Evolutionary conservation across 257 asterid species (phyloP), one percentile per base, ranked within the genome.

Genomic region (Capsicum chinense): DNA sequence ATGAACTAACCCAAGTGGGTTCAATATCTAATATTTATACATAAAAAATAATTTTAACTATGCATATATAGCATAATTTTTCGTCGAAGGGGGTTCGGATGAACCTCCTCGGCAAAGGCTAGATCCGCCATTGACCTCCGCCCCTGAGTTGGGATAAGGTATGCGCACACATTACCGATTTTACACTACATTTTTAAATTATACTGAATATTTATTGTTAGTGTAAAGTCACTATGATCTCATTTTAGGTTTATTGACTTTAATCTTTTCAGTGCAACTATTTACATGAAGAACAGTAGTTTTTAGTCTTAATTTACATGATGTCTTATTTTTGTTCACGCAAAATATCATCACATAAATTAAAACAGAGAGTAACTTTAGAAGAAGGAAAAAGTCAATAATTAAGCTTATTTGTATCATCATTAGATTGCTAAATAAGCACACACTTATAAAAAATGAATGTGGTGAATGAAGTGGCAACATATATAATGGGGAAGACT

Each of bases 401-500:
- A 39, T 39, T 39, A 52, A 54, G 5, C 9, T 76, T 26, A 54
- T 76, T 26, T 21, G 15, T 52, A 13, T 76, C 63, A 26, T 26
- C 5, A 13, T 21, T 76, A 54, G 26, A 69, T 76, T 52, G 64
- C 21, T 54, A 26, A 54, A 33, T 54, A 26, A 54, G 7, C 50
- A 78, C 14, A 76, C 1, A 33, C 44, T 26, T 26, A 26, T 21
- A 64, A 21, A 9, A 39, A 63, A 26, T 26, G 17, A 14, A 52
- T 76, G 10, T 50, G 81, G 52, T 52, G 63, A 76, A 76, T 84
- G 79, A 64, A 82, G 57, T 15, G 58, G 69, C 69, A 33, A 87
- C 21, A 85, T 62, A 62, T 9, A 62, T 83, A 89, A 88, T 37
- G 52, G 86, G 63, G 86, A 87, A 83, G 66, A 59, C 3, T 82